A percentile compares a stretch with the other conserved stretches of the same genome.
Evolutionary conservation across 306 rosid genomes (phyloP).

Genomic region (Cicer arietinum): DNA sequence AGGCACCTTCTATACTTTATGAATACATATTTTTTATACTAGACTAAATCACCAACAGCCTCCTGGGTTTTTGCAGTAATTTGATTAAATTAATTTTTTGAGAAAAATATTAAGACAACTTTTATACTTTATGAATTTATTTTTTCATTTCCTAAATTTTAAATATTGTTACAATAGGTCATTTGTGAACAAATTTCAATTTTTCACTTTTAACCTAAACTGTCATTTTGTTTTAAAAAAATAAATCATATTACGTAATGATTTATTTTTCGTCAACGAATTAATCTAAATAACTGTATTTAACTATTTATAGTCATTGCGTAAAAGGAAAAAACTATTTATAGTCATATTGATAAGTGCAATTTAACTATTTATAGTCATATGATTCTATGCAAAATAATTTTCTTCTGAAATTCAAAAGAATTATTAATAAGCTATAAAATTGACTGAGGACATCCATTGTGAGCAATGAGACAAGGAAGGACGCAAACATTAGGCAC

Average conservation of each 20-base stretch:
- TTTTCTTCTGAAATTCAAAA: too few species aligned
- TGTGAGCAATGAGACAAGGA: constrained; percentile 19
- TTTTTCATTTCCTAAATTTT: background rate
- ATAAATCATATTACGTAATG: background rate
- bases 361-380: background rate
- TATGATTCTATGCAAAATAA: too few species aligned
- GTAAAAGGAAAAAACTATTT: background rate
- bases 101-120: background rate
- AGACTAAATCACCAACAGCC: background rate
- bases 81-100: constrained; percentile 9
- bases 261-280: background rate
- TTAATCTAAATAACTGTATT: background rate
- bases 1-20: too few species aligned
- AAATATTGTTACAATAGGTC: background rate
- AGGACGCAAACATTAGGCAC: constrained; percentile 6
- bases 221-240: background rate
- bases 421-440: background rate
- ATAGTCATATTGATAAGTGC: background rate
- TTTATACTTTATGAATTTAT: background rate
- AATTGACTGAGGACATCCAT: background rate
- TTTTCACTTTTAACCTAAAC: background rate
- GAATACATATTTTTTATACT: too few species aligned
- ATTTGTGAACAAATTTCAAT: background rate
- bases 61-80: constrained; percentile 1
- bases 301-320: background rate